Conservation (phyloP, 2,329 filamentous ascomycete species). For the Teratosphaeria pseudoeucalypti region DNA sequence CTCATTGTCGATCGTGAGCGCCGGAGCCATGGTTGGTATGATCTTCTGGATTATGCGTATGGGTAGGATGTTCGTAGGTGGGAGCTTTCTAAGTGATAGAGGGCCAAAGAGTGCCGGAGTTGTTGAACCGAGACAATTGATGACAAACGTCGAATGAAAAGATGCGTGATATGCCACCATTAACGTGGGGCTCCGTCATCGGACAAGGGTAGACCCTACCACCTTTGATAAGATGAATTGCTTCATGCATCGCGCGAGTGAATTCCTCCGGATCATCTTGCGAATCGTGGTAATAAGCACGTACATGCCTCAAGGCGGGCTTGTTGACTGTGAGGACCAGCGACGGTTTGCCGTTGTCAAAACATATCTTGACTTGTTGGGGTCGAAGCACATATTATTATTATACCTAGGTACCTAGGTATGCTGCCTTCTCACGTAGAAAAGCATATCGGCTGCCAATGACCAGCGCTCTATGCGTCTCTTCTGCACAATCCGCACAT, state of each 20-base stretch:
- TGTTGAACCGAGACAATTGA: neutral
- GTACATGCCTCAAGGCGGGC: too few species aligned
- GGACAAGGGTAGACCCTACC: too few species aligned
- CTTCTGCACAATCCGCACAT: neutral
- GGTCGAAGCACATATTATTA: too few species aligned
- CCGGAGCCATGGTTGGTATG: conserved; percentile 28
- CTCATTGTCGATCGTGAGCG: conserved; percentile 28
- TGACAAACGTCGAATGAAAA: neutral
- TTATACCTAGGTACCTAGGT: too few species aligned
- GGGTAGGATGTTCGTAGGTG: neutral
- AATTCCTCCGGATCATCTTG: too few species aligned
- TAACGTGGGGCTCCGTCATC: too few species aligned
- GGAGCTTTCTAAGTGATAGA: neutral
- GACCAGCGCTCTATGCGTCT: neutral
- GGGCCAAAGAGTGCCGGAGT: neutral
- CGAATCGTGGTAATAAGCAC: too few species aligned
- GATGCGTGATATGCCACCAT: neutral
- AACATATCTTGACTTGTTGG: too few species aligned
- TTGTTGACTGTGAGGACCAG: too few species aligned
- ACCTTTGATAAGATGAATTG: too few species aligned
- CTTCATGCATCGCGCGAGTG: too few species aligned
- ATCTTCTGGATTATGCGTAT: neutral
- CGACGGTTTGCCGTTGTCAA: too few species aligned
- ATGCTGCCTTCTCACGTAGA: neutral
- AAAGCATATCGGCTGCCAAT: neutral